Percentiles rank a stretch among this genome's conserved stretches.
These are phyloP conservation scores for Coniochaeta ligniaria DNA, from an alignment of 2,329 filamentous ascomycete species.

Conservation along the genomic window DNA sequence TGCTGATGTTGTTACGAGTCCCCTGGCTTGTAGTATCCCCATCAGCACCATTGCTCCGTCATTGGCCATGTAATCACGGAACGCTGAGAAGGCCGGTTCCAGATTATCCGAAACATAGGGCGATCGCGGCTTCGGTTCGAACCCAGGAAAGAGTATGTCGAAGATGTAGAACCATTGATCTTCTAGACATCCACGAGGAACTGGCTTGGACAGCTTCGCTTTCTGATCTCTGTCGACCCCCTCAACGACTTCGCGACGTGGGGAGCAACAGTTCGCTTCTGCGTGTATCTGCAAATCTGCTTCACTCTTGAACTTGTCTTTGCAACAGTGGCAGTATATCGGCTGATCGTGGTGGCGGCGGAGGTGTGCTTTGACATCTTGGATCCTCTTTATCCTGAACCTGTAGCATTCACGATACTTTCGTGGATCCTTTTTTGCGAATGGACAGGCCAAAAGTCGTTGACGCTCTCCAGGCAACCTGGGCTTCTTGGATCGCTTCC, in stretches of 20 bases:
- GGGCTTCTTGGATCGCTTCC: too few species aligned
- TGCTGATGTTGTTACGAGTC: too few species aligned
- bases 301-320: not conserved
- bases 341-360: not conserved
- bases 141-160: slow-evolving; percentile 3
- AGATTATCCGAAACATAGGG: not conserved
- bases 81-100: too few species aligned
- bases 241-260: not conserved
- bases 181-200: not conserved
- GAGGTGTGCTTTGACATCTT: slow-evolving; percentile 3
- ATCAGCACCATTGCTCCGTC: too few species aligned
- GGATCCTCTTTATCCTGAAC: not conserved
- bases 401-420: not conserved
- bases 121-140: not conserved
- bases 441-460: slow-evolving; percentile 3
- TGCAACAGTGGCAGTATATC: slow-evolving; percentile 2
- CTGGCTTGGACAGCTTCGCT: not conserved
- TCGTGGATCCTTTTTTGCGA: slow-evolving; percentile 5
- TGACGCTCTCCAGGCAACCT: too few species aligned
- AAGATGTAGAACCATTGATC: slow-evolving; percentile 4
- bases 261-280: not conserved
- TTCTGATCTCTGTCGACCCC: too few species aligned
- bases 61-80: too few species aligned
- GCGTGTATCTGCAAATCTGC: not conserved
- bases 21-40: too few species aligned